These are phyloP conservation scores for Coniochaeta pulveracea DNA, from an alignment of 2,329 filamentous ascomycete genomes.

Conservation along the genomic window DNA sequence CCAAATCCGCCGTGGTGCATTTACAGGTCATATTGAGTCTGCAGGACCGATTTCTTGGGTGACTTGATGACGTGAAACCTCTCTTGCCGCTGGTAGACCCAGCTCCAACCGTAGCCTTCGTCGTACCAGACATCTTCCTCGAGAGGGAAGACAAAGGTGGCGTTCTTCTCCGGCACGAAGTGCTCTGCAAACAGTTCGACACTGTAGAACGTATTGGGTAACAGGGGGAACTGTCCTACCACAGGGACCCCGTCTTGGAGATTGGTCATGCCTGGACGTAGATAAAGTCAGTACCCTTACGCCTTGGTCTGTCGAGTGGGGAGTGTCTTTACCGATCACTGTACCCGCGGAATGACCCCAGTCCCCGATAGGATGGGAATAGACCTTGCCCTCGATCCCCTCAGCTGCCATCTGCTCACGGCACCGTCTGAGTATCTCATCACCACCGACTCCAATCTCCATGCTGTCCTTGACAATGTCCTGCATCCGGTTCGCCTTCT, in stretches of 20 bases:
- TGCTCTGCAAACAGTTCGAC: slow-evolving; percentile 36
- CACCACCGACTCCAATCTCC: slow-evolving; percentile 29
- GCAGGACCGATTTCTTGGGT: neutral
- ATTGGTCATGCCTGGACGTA: slow-evolving; percentile 32
- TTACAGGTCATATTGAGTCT: slow-evolving; percentile 1
- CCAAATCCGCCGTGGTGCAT: too few species aligned
- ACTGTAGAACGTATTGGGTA: slow-evolving; percentile 36
- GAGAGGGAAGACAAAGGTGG: slow-evolving; percentile 31
- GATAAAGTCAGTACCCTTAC: neutral
- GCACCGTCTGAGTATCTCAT: slow-evolving; percentile 28
- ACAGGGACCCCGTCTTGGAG: slow-evolving; percentile 33
- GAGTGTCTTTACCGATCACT: slow-evolving; percentile 25
- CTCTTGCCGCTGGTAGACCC: slow-evolving; percentile 36
- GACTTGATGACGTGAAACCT: slow-evolving; percentile 21
- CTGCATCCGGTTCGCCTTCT: slow-evolving; percentile 33
- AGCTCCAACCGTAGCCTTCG: slow-evolving; percentile 27
- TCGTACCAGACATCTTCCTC: slow-evolving; percentile 37
- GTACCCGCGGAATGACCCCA: slow-evolving; percentile 38
- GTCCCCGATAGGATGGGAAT: slow-evolving; percentile 37
- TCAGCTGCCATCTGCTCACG: slow-evolving; percentile 28
- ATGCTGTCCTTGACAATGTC: slow-evolving; percentile 33
- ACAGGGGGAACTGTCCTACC: slow-evolving; percentile 31
- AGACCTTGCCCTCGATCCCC: slow-evolving; percentile 33
- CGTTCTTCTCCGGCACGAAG: slow-evolving; percentile 31
- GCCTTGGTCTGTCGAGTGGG: neutral